A percentile compares a stretch with the other conserved stretches of the same genome.
These are phyloP conservation scores for Saccharomyces pastorianus DNA, from an alignment of 1,139 yeast genomes.

Conservation along the genomic window DNA sequence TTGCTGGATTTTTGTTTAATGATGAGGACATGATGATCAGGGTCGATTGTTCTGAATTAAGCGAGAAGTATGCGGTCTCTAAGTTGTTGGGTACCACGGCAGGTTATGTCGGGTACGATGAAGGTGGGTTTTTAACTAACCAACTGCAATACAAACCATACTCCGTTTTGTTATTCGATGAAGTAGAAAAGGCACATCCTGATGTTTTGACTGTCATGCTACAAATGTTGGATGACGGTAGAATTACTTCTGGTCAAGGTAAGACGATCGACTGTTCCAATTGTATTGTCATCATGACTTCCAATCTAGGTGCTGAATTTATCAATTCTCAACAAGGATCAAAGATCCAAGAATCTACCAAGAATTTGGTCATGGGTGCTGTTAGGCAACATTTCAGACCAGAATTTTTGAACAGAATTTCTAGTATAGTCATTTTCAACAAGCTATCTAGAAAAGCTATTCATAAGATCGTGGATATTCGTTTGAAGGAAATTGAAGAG, in stretches of 20 bases:
- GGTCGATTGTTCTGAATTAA: constrained; percentile 93
- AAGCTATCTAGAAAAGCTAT: constrained; percentile 86
- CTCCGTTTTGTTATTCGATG: constrained; percentile 90
- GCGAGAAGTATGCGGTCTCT: constrained; percentile 92
- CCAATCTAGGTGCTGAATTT: constrained; percentile 91
- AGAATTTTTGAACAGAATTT: constrained; percentile 91
- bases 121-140: constrained; percentile 93
- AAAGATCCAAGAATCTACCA: constrained; percentile 57
- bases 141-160: constrained; percentile 87
- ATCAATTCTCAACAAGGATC: constrained; percentile 62
- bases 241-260: constrained; percentile 90
- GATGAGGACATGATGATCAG: constrained; percentile 95
- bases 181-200: constrained; percentile 98
- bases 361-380: constrained; percentile 70
- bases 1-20: constrained; percentile 91
- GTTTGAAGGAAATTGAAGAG: constrained; percentile 74
- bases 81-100: constrained; percentile 96
- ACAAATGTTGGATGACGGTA: constrained; percentile 93
- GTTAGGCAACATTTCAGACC: constrained; percentile 94
- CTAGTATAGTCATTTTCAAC: constrained; percentile 87
- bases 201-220: constrained; percentile 87
- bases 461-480: constrained; percentile 78
- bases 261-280: constrained; percentile 88
- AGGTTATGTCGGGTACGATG: constrained; percentile 96
- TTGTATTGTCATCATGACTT: constrained; percentile 90